Evolutionary conservation across 2,329 filamentous ascomycete genomes (phyloP), one percentile per base, ranked within the genome.

Genomic region (Cladosporium sp.): DNA sequence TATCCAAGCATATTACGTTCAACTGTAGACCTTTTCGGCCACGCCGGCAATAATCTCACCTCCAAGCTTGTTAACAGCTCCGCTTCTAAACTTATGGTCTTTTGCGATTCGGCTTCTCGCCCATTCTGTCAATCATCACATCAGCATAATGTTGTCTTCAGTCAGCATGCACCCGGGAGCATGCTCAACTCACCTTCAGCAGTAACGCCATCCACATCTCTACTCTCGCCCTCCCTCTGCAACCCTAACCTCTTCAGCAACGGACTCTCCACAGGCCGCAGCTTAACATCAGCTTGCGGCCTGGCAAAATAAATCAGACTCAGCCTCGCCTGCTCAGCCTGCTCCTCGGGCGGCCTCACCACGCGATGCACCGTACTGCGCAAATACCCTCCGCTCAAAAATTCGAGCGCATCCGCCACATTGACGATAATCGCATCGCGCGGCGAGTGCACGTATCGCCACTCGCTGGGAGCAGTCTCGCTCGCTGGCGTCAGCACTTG

Each of bases 291-390:
- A 65, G 78, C 78, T 67, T 79, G 76, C 7, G 73, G 72, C 14
- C 72, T 66, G 21, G 75, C 69, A 54, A 82, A 82, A 68, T 82
- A 82, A 14, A 82, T 66, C 58, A 82, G 74, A 0, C 81, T 80
- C 34, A 80, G 66, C 7, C 80, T 75, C 70, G 82, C 79, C 34
- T 81, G 66, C 65, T 80, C 74, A 2, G 77, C 78, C 70, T 85
- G 83, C 61, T 85, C 83, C 18, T 78, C 68, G 0, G 83, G 83
- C 1, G 82, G 83, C 14, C 79, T 77, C 52, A 81, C 77, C 0
- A 86, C 83, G 2, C 83, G 80, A 65, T 85, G 83, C 21, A 84
- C 76, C 11, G 78, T 82, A 5, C 77, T 81, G 72, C 84, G 84
- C 54, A 85, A 75, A 67, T 79, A 80, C 14, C 78, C 78, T 28